These are phyloP conservation scores for Coprinopsis cinerea DNA, from an alignment of 768 basidiomycete genomes.

Conservation along the genomic window DNA sequence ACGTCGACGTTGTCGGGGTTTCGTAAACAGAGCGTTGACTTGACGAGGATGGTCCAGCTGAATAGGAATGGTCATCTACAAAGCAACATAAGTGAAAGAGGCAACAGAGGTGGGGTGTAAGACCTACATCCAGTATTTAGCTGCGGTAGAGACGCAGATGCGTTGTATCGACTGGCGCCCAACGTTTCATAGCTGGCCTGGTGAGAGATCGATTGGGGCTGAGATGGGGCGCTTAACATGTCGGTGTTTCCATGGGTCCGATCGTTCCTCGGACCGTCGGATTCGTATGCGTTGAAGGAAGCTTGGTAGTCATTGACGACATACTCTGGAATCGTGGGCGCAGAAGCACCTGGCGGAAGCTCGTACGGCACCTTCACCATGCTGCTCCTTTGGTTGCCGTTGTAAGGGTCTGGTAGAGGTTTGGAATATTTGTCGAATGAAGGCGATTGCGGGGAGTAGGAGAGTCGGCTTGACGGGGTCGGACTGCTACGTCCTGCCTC, in stretches of 20 bases:
- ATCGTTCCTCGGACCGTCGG: neutral
- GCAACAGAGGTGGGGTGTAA: neutral
- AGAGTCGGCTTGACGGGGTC: neutral
- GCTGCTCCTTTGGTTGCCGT: too few species aligned
- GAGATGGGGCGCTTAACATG: neutral
- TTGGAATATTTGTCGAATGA: constrained; percentile 3
- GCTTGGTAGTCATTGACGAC: constrained; percentile 7
- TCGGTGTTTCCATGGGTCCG: neutral
- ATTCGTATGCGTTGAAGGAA: constrained; percentile 6
- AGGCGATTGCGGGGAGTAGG: neutral
- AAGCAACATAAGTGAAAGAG: neutral
- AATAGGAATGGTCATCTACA: neutral
- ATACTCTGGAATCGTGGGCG: constrained; percentile 4
- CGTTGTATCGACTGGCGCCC: constrained; percentile 1
- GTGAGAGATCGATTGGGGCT: constrained; percentile 1
- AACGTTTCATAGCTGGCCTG: constrained; percentile 9
- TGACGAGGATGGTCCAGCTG: neutral
- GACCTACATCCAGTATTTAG: neutral
- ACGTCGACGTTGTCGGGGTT: too few species aligned
- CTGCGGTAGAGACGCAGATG: neutral
- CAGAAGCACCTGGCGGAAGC: constrained; percentile 20
- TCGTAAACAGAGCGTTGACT: too few species aligned
- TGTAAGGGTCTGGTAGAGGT: constrained; percentile 6
- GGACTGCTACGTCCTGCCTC: constrained; percentile 8
- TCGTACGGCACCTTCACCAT: neutral